phyloP scores from a whole-genome alignment of 1,284 basidiomycete genomes.

The Phellopilus nigrolimitatus region DNA sequence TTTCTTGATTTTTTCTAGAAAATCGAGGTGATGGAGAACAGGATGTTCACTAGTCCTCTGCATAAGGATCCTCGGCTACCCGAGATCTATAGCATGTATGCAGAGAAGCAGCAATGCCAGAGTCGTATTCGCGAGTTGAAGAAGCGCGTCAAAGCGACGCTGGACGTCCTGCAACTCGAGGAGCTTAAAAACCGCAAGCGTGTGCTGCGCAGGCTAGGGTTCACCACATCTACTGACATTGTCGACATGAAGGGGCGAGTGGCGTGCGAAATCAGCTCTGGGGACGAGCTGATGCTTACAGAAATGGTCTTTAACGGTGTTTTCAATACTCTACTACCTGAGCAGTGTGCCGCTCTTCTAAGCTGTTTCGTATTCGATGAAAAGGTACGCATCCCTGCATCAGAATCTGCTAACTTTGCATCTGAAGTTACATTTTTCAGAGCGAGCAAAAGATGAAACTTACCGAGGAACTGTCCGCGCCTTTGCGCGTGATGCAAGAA shows the following conservation, averaged over 20 bases:
- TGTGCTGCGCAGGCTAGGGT: conserved; percentile 87
- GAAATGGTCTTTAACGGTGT: conserved; percentile 97
- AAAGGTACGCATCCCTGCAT: conserved; percentile 58
- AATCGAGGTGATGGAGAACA: conserved; percentile 84
- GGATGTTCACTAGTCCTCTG: conserved; percentile 71
- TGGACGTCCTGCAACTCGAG: conserved; percentile 93
- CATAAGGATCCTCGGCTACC: conserved; percentile 73
- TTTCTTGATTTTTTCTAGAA: conserved; percentile 47
- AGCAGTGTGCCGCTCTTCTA: conserved; percentile 89
- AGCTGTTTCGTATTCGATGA: conserved; percentile 98
- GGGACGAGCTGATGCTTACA: conserved; percentile 93
- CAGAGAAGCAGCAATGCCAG: conserved; percentile 71
- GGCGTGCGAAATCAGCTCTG: conserved; percentile 97
- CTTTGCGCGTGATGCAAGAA: conserved; percentile 93
- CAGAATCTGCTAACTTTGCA: background rate
- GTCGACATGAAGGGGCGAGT: conserved; percentile 98
- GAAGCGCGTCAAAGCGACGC: conserved; percentile 83
- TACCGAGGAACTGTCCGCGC: conserved; percentile 89
- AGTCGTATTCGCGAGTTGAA: conserved; percentile 72
- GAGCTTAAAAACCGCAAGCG: conserved; percentile 96
- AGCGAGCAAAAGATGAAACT: conserved; percentile 85
- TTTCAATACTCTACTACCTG: conserved; percentile 87
- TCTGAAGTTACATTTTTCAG: conserved; percentile 36
- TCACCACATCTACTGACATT: conserved; percentile 86
- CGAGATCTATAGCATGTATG: conserved; percentile 76